Base-by-base conservation (phyloP, 2,329 filamentous ascomycete species). In the Penicillium sclerotiorum region DNA sequence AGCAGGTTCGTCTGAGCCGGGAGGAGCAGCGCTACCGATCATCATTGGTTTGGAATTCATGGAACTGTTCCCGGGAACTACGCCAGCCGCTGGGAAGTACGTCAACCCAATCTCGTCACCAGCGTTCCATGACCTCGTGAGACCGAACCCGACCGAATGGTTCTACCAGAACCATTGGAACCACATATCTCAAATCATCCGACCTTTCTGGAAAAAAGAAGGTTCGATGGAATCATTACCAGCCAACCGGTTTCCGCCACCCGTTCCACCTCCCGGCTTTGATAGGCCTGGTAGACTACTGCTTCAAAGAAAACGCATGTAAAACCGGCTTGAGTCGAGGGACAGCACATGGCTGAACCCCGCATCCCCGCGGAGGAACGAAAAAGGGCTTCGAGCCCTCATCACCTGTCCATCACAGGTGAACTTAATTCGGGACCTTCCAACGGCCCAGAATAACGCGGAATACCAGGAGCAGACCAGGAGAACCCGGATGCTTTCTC, bases 1-100 rank as follows among this genome's bases (percentile, higher is more conserved):
- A 66, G 46, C 65, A 71, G 45, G 51, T 66, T 13, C 56, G 57
- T 9, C 61, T 69, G 44, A 59, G 63, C 15, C 61, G 61, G 21
- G 71, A 74, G 37, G 72, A 74, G 47, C 67, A 68, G 45, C 56
- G 53, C 15, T 62, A 62, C 15, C 59, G 60, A 51, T 60, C 58
- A 4, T 60, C 59, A 4, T 41, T 68, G 9, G 52, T 57, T 12
- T 61, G 63, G 61, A 63, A 57, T 15, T 45, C 54, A 5, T 62
- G 63, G 61, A 63, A 58, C 28, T 60, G 55, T 28, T 56, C 58
- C 5, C 55, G 33, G 30, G 57, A 61, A 21, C 45, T 61, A 32
- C 50, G 45, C 22, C 57, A 58, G 50, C 58, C 59, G n/a, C 41
- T 62, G 27, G 56, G 49, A 21, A 47, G 30, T 22, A 39, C 45